Conservation (phyloP, 129 eudicot genomes). For the Calendula officinalis region DNA sequence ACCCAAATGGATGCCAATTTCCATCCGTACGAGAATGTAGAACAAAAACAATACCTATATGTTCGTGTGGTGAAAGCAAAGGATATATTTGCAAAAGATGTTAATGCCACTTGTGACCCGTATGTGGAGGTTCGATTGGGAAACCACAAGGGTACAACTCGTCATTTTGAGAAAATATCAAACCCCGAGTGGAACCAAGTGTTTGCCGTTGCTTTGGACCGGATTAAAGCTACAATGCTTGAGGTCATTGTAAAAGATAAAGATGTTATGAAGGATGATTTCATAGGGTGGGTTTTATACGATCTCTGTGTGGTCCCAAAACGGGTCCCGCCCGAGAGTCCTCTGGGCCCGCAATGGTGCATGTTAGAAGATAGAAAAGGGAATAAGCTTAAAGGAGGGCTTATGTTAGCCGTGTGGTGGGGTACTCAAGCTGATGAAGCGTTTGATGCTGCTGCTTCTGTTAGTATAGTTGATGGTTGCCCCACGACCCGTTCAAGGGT, state of each 20-base stretch:
- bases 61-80: conserved; percentile 48
- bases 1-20: background rate
- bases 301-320: conserved; percentile 41
- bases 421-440: conserved; percentile 56
- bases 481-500: conserved; percentile 33
- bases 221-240: conserved; percentile 36
- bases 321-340: conserved; percentile 42
- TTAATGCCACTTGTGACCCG: conserved; percentile 37
- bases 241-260: conserved; percentile 39
- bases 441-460: conserved; percentile 39
- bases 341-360: conserved; percentile 46
- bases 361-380: conserved; percentile 34
- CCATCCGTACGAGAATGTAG: conserved; percentile 33
- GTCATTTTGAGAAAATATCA: conserved; percentile 30
- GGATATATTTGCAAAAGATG: conserved; percentile 27
- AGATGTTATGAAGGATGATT: conserved; percentile 34
- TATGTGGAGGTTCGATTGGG: conserved; percentile 44
- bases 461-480: conserved; percentile 31
- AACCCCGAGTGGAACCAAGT: conserved; percentile 52
- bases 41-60: conserved; percentile 42
- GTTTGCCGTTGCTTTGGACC: conserved; percentile 40
- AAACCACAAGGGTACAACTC: conserved; percentile 39
- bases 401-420: conserved; percentile 49
- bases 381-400: conserved; percentile 33
- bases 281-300: conserved; percentile 30